Base-by-base conservation (phyloP, 805 yeast species). In the Monosporozyma siamensis region DNA sequence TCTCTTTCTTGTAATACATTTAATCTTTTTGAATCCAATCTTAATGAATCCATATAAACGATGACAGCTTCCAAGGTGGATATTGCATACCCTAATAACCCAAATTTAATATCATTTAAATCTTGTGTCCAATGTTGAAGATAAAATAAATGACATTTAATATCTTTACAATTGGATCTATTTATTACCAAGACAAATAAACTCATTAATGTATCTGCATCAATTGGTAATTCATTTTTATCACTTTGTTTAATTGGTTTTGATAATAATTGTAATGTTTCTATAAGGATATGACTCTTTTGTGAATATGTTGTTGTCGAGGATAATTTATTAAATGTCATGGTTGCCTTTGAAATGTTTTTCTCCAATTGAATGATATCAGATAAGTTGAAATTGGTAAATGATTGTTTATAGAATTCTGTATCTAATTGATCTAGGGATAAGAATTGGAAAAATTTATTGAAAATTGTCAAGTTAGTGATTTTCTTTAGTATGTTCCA, bases 1-100 rank as follows among this genome's bases (percentile, higher is more conserved):
- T 41, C 44, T 21, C 29, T 35, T 7, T 40, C 26, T 30, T 36
- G 12, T 4, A 41, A n/a, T 2, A 6, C 9, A 15, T 37, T 34
- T 22, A 26, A 25, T 17, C 35, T 40, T 12, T 3, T 9, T 21
- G 14, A 10, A 11, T 40, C 32, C 11, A 31, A 17, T 4, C 29
- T 25, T 2, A 25, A 15, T 11, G 27, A 18, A 10, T 43, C 42
- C 4, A 43, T 35, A 34, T 82, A 90, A 43, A 66, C 75, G 7
- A 86, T 54, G 0, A 85, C 94, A 0, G 88, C 95, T 52, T 88
- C 95, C 35, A 88, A 67, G 5, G 95, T 86, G 36, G 95, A 81
- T 11, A 87, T 50, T 1, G 88, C 80, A 57, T 90, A 90, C 9
- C 85, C 94, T 24, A 74, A 59, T 20, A 75, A 67, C 0, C 95